A percentile compares a stretch with the other conserved stretches of the same genome.
Evolutionary conservation across 148 eudicot genomes (phyloP).

Genomic region (Arctostaphylos glauca): DNA sequence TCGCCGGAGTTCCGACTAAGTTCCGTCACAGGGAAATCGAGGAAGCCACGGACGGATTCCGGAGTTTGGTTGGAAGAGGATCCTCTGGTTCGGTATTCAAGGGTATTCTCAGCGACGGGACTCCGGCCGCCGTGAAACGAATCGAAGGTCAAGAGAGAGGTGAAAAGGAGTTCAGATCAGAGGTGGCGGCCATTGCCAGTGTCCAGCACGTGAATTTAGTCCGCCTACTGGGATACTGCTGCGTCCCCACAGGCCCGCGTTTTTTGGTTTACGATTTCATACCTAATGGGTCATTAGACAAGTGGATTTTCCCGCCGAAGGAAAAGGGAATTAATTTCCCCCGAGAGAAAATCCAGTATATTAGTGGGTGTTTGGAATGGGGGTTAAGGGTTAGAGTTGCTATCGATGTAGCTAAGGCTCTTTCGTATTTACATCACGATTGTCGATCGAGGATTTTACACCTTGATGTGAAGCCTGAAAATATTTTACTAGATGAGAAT

Average conservation of each 20-base stretch:
- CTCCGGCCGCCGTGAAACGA: conserved; percentile 68
- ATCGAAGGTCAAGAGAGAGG: conserved; percentile 60
- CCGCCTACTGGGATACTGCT: conserved; percentile 64
- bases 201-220: conserved; percentile 73
- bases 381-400: conserved; percentile 55
- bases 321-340: neutral
- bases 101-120: conserved; percentile 65
- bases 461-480: conserved; percentile 85
- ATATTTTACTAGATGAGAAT: conserved; percentile 64
- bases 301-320: conserved; percentile 65
- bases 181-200: conserved; percentile 73
- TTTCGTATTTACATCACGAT: conserved; percentile 80
- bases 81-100: conserved; percentile 69
- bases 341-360: neutral
- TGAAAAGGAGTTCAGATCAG: conserved; percentile 66
- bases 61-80: conserved; percentile 56
- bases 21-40: conserved; percentile 63
- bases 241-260: conserved; percentile 42
- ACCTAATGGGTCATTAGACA: conserved; percentile 71
- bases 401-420: conserved; percentile 74
- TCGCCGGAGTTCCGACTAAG: conserved; percentile 77
- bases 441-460: conserved; percentile 72
- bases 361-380: conserved; percentile 68
- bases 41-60: conserved; percentile 67
- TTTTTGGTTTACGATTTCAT: conserved; percentile 70